Evolutionary conservation across 2,329 filamentous ascomycete genomes (phyloP).

Genomic region (Dothideomycetes sp.): DNA sequence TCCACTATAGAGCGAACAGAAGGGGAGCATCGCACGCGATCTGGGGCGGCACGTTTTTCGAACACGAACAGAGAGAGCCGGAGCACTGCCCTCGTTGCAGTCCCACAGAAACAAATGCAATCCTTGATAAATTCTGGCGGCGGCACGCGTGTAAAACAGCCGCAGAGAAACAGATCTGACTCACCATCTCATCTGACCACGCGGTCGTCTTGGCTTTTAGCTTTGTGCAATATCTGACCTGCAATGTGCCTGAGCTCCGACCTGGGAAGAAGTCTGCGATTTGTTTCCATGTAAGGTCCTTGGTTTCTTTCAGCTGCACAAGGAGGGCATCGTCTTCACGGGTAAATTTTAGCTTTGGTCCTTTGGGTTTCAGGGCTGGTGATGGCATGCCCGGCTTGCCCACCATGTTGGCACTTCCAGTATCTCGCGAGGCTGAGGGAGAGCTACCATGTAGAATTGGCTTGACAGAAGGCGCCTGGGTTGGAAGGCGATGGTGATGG

Average conservation of each 20-base stretch:
- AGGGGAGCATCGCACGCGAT: too few species aligned
- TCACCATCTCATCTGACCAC: conserved; percentile 89
- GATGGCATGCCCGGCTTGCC: conserved; percentile 78
- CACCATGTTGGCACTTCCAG: conserved; percentile 70
- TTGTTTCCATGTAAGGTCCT: conserved; percentile 93
- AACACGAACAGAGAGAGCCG: too few species aligned
- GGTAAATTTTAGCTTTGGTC: conserved; percentile 89
- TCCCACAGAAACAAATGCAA: too few species aligned
- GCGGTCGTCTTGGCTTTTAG: conserved; percentile 86
- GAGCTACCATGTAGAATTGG: conserved; percentile 41
- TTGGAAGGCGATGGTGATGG: conserved; percentile 71
- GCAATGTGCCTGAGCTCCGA: conserved; percentile 76
- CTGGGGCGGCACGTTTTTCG: too few species aligned
- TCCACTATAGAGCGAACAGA: too few species aligned
- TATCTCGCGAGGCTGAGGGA: conserved; percentile 27
- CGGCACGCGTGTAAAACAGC: too few species aligned
- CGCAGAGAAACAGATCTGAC: conserved; percentile 17
- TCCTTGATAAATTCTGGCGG: too few species aligned
- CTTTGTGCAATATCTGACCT: conserved; percentile 92
- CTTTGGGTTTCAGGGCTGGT: conserved; percentile 68
- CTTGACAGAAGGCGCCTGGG: conserved; percentile 59
- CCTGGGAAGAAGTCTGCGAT: conserved; percentile 95
- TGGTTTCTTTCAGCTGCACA: conserved; percentile 86
- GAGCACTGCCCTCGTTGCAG: too few species aligned
- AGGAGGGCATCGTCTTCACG: conserved; percentile 81